A percentile compares a stretch with the other conserved stretches of the same genome.
These are phyloP conservation scores for Paramecium tetraurelia DNA, from an alignment of 73 alveolate species.

Conservation along the genomic window DNA sequence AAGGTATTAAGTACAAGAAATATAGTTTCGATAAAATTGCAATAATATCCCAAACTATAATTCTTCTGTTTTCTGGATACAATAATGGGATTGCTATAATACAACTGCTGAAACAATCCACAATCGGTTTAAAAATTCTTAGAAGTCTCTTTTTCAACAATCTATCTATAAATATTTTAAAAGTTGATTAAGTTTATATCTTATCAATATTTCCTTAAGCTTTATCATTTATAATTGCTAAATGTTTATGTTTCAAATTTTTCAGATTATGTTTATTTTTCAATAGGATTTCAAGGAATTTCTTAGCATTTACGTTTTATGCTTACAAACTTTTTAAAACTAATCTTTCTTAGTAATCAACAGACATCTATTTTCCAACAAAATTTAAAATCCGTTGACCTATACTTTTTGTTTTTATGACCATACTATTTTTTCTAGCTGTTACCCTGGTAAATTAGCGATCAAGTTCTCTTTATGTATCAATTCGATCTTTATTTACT, in stretches of 20 bases:
- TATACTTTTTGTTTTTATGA: neutral
- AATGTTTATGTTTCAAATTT: neutral
- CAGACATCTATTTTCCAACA: neutral
- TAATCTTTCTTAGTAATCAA: neutral
- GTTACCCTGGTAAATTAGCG: neutral
- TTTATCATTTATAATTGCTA: neutral
- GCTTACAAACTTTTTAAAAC: neutral
- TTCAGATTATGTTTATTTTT: neutral
- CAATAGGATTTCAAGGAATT: neutral
- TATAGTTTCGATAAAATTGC: neutral
- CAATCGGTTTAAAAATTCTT: neutral
- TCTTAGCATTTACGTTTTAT: neutral
- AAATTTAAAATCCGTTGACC: neutral
- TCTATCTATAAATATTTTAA: neutral
- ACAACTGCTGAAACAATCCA: neutral
- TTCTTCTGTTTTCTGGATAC: neutral
- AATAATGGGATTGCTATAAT: neutral
- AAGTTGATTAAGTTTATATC: neutral
- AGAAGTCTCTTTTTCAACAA: neutral
- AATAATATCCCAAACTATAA: neutral
- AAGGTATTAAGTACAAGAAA: conserved; percentile 18
- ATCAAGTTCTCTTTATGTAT: neutral
- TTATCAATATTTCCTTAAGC: neutral
- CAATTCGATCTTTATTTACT: neutral
- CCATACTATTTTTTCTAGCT: neutral